These are phyloP conservation scores for Wickerhamiella dianesei DNA, from an alignment of 805 yeast species.

Conservation along the genomic window DNA sequence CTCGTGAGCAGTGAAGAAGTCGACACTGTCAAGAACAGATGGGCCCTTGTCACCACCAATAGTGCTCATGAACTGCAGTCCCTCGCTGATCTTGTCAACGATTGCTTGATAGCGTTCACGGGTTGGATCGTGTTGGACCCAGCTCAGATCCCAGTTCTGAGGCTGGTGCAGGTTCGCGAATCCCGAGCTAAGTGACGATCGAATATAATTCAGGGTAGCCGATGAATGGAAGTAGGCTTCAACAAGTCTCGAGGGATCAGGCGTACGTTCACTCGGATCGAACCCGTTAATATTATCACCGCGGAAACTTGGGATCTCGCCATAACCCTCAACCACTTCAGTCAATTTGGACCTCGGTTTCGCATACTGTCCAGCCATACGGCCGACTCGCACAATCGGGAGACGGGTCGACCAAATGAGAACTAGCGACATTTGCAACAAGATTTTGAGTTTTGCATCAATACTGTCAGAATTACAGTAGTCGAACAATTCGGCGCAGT, in stretches of 20 bases:
- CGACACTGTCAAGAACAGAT: constrained; percentile 23
- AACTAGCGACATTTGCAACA: constrained; percentile 32
- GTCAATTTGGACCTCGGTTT: constrained; percentile 33
- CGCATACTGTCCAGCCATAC: constrained; percentile 35
- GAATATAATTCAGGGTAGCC: constrained; percentile 31
- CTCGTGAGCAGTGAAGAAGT: constrained; percentile 31
- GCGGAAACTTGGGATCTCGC: constrained; percentile 29
- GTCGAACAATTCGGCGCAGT: constrained; percentile 33
- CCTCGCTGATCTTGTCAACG: constrained; percentile 26
- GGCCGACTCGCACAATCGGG: constrained; percentile 30
- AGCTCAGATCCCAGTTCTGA: constrained; percentile 30
- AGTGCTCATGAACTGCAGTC: constrained; percentile 28
- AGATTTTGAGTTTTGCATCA: constrained; percentile 30
- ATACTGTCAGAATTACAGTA: constrained; percentile 30
- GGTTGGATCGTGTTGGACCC: constrained; percentile 27
- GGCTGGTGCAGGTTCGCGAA: constrained; percentile 32
- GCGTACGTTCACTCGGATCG: constrained; percentile 27
- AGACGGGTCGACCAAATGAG: constrained; percentile 32
- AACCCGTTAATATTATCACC: constrained; percentile 34
- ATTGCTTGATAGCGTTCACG: constrained; percentile 29
- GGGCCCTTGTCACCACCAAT: constrained; percentile 28
- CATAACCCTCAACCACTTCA: constrained; percentile 28
- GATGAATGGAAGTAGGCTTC: constrained; percentile 34
- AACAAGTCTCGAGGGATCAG: constrained; percentile 31
- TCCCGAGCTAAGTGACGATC: constrained; percentile 26